Evolutionary conservation across 495 filamentous ascomycete genomes (phyloP).

Genomic region (Penicillium nucicola): DNA sequence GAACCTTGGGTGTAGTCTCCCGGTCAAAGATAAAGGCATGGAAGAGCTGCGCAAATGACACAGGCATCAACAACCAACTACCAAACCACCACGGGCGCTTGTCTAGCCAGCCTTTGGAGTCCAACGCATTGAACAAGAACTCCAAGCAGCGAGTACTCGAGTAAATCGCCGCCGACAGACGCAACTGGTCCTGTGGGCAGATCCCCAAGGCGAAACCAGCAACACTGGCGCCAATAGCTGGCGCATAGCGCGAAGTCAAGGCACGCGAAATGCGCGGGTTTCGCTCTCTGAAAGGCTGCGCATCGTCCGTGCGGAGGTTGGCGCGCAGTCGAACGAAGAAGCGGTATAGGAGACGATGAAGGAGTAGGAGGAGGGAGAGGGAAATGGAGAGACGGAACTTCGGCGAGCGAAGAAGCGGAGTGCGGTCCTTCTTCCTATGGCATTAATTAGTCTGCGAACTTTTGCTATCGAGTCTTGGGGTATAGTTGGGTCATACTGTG

Average conservation of each 20-base stretch:
- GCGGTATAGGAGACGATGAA: slow-evolving; percentile 85
- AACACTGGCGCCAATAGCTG: slow-evolving; percentile 81
- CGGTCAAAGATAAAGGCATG: slow-evolving; percentile 92
- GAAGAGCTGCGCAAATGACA: slow-evolving; percentile 86
- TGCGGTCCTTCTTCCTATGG: slow-evolving; percentile 39
- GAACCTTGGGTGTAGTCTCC: slow-evolving; percentile 73
- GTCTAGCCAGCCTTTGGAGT: slow-evolving; percentile 76
- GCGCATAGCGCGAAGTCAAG: slow-evolving; percentile 78
- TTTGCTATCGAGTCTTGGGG: neutral
- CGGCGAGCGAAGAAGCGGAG: slow-evolving; percentile 60
- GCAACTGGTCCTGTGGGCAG: slow-evolving; percentile 71
- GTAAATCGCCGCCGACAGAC: slow-evolving; percentile 78
- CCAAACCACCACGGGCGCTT: slow-evolving; percentile 86
- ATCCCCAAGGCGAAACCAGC: slow-evolving; percentile 80
- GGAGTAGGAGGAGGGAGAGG: slow-evolving; percentile 76
- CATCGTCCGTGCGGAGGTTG: slow-evolving; percentile 71
- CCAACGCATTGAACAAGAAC: slow-evolving; percentile 78
- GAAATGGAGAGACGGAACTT: slow-evolving; percentile 77
- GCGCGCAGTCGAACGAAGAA: slow-evolving; percentile 80
- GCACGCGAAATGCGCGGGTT: slow-evolving; percentile 73
- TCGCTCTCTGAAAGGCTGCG: slow-evolving; percentile 71
- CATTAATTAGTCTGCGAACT: neutral
- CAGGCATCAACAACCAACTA: slow-evolving; percentile 91
- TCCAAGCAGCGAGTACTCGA: slow-evolving; percentile 75
- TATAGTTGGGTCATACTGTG: slow-evolving; percentile 21